Conservation (phyloP, 2,329 filamentous ascomycete genomes). For the Colletotrichum echinochloae region DNA sequence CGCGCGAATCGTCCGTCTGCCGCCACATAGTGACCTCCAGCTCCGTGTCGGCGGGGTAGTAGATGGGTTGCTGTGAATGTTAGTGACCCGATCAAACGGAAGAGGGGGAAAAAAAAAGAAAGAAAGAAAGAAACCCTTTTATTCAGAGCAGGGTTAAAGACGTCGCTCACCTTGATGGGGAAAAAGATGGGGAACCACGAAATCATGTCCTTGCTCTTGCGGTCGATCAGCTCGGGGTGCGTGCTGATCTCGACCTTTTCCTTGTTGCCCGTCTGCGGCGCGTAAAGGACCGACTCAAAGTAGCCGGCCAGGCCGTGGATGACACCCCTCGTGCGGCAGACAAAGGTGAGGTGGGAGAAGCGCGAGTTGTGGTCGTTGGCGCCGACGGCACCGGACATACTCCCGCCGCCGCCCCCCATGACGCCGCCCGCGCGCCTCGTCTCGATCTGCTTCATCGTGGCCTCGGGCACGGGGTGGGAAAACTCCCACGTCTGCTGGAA, state of each 20-base stretch:
- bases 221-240: conserved; percentile 89
- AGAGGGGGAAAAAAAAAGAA: not conserved
- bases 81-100: not conserved
- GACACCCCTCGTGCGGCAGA: conserved; percentile 81
- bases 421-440: conserved; percentile 72
- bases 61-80: conserved; percentile 78
- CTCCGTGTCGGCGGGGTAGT: conserved; percentile 86
- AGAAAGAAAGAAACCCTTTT: too few species aligned
- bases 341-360: conserved; percentile 82
- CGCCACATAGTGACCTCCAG: conserved; percentile 95
- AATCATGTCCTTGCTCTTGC: conserved; percentile 97
- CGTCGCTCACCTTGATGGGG: conserved; percentile 81
- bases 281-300: conserved; percentile 96
- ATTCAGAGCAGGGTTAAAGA: not conserved
- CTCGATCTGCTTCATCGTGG: conserved; percentile 66
- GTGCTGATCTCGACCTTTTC: conserved; percentile 87
- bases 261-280: conserved; percentile 57
- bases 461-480: conserved; percentile 75
- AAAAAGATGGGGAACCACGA: conserved; percentile 99
- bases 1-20: conserved; percentile 92
- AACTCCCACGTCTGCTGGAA: conserved; percentile 87
- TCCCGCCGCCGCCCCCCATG: conserved; percentile 75
- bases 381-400: conserved; percentile 80
- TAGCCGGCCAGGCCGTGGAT: conserved; percentile 94
- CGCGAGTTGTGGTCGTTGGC: conserved; percentile 93